Conservation (phyloP, 1,139 yeast species). For the Arxiozyma telluris region DNA sequence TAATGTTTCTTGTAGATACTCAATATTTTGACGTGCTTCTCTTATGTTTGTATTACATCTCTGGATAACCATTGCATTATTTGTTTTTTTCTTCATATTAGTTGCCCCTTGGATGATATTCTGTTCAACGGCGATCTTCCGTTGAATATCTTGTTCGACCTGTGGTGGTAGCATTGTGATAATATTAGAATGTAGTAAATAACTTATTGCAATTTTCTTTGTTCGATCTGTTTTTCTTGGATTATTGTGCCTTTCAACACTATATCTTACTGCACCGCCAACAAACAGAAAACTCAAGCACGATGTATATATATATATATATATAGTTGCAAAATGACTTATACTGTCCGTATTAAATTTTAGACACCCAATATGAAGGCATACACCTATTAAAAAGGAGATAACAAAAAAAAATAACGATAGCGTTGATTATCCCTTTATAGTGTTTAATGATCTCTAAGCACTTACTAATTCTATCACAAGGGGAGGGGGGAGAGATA, state of each 20-base stretch:
- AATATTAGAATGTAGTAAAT: too few relatives aligned
- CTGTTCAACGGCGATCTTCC: slow-evolving; percentile 78
- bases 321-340: neutral
- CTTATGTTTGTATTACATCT: slow-evolving; percentile 84
- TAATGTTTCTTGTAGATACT: slow-evolving; percentile 73
- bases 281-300: neutral
- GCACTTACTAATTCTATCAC: neutral
- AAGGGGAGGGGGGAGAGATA: too few relatives aligned
- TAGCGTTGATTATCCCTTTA: neutral
- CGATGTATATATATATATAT: too few relatives aligned
- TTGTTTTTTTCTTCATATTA: slow-evolving; percentile 65
- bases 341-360: neutral
- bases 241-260: neutral
- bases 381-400: neutral
- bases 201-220: too few relatives aligned
- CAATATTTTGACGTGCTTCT: slow-evolving; percentile 86
- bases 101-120: slow-evolving; percentile 85
- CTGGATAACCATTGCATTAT: slow-evolving; percentile 75
- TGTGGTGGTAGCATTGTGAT: slow-evolving; percentile 15
- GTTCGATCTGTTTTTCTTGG: neutral
- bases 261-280: neutral
- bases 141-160: slow-evolving; percentile 49
- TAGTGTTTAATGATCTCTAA: neutral
- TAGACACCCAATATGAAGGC: too few relatives aligned
- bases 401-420: too few relatives aligned